Base-by-base conservation (phyloP, 352 stramenopile genomes). In the Blastocystis sp. region DNA sequence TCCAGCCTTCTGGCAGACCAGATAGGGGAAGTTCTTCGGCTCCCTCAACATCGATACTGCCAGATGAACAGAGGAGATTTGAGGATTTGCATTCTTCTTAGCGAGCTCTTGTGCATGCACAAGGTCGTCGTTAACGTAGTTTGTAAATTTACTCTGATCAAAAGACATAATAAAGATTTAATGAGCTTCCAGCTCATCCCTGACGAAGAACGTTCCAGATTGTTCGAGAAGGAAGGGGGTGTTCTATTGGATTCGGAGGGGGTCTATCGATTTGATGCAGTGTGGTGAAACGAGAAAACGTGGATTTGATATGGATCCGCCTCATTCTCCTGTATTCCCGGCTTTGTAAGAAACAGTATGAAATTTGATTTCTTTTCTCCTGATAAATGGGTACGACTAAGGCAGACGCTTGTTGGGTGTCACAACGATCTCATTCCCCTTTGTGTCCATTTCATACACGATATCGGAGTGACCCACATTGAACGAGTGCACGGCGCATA, bases 11-110 rank as follows among this genome's bases (percentile, higher is more conserved):
- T 92, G 86, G 0, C 91, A 91, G 1, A 96, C 80, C 2, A 90
- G 78, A 62, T 90, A 90, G n/a, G 91, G 92, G 2, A 93, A 91
- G 41, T 91, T 91, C 11, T 94, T 89, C 23, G 86, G 82, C 62
- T 95, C 92, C 48, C 92, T 89, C 69, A 96, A 92, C 41, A 96
- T 90, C 38, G 92, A 92, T 56, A 92, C 76, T 23, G 90, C 89
- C 74, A 96, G 92, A 56, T 84, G 74, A 9, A 71, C 59, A 84
- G 52, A n/a, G 4, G 59, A 52, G 41, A 84, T 56, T 74, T 84
- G 40, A 11, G 62, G 59, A 71, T 84, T 84, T 21, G 40, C 53
- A 74, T 84, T 84, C 19, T 28, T 71, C 40, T 71, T 84, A 48
- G 74, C 74, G 17, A 84, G 17, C 23, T 84, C 52, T n/a, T 21